Base-by-base conservation (phyloP, 2,329 filamentous ascomycete genomes). In the Meredithiella fracta region DNA sequence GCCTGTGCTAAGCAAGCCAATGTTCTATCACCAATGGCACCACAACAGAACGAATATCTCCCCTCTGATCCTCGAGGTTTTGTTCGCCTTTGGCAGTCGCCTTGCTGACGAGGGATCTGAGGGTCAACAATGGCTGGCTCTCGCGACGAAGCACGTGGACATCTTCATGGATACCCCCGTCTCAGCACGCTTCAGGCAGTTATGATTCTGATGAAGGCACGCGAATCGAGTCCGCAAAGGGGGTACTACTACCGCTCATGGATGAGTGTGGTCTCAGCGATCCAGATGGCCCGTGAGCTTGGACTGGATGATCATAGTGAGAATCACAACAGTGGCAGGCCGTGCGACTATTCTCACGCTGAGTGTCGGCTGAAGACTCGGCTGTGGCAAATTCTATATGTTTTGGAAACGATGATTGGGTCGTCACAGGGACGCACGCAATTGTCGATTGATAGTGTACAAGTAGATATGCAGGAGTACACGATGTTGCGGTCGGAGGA, bases 191-290 rank as follows among this genome's bases (percentile, higher is more conserved):
- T 97, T 8, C 91, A 97, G 69, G 91, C 89, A 2, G 73, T 95
- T 59, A 71, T 96, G 47, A 82, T 97, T 47, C 75, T 96, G 17
- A 71, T 96, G 47, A 97, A 97, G 67, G 92, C 91, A 1, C 79
- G 89, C 60, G 91, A 97, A 67, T 85, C 86, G n/a, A 82, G 85
- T 7, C 90, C 91, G 0, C 94, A 94, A 65, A 82, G 87, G 59
- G 92, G 92, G 1, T 97, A 97, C 66, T 97, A 92, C 67, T 97
- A 92, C 69, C 83, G 91, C 38, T 97, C 92, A 0, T 97, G 92
- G 91, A 94, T 96, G 80, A 87, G 86, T 3, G 81, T 94, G 20
- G 91, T 95, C 54, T 87, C 90, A 59, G 88, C 91, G 60, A 84
- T 94, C 6, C 84, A 89, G 50, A 95, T 97, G 87, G 88, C 82